Evolutionary conservation across 805 yeast species (phyloP).

Genomic region (Yarrowia hollandica): DNA sequence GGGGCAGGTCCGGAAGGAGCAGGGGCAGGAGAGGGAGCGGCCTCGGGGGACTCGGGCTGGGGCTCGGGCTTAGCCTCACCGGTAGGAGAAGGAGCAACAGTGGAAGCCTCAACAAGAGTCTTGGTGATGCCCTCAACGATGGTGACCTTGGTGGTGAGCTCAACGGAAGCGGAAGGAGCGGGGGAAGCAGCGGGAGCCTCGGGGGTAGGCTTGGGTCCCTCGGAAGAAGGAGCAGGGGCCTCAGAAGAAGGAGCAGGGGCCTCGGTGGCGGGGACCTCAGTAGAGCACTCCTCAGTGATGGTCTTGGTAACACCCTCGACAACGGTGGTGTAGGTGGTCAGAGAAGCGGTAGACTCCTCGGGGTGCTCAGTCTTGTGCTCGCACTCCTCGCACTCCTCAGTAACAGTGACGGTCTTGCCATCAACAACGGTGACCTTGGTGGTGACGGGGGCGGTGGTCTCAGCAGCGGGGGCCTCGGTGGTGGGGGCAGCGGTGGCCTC

Average conservation of each 20-base stretch:
- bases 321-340: constrained; percentile 30
- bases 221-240: not conserved
- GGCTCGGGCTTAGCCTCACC: not conserved
- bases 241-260: not conserved
- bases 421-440: constrained; percentile 55
- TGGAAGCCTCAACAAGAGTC: constrained; percentile 8
- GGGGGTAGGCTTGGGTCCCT: not conserved
- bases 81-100: not conserved
- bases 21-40: constrained; percentile 7
- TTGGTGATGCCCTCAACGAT: constrained; percentile 29
- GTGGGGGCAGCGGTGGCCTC: constrained; percentile 32
- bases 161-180: constrained; percentile 29
- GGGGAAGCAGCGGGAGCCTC: constrained; percentile 29
- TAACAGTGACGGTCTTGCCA: constrained; percentile 70
- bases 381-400: constrained; percentile 61
- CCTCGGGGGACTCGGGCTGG: constrained; percentile 7
- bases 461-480: constrained; percentile 30
- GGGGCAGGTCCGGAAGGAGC: constrained; percentile 16
- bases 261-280: constrained; percentile 31
- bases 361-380: constrained; percentile 30
- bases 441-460: constrained; percentile 24
- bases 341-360: constrained; percentile 33
- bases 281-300: constrained; percentile 33
- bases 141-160: constrained; percentile 17
- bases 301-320: constrained; percentile 31